Percentiles rank a stretch among this genome's conserved stretches.
Evolutionary conservation across 2,329 filamentous ascomycete species (phyloP).

Genomic region (Incumbomyces delicatus): DNA sequence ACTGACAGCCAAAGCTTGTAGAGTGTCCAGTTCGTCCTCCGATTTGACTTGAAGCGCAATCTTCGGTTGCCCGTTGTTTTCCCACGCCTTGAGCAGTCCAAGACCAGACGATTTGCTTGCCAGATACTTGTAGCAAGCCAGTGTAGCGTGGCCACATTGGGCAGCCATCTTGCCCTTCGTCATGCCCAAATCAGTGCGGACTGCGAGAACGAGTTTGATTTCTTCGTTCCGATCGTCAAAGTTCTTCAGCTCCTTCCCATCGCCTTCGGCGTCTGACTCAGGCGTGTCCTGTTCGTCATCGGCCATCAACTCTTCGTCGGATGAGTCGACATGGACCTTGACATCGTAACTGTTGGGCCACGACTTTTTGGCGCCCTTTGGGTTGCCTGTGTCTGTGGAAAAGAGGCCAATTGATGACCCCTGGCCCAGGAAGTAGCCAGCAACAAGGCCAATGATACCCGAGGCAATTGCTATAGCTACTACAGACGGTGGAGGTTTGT

Average conservation of each 20-base stretch:
- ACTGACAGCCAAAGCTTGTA: conserved; percentile 71
- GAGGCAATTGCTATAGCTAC: conserved; percentile 18
- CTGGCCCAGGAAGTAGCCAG: conserved; percentile 64
- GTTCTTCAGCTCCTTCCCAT: conserved; percentile 36
- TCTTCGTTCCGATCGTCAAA: conserved; percentile 57
- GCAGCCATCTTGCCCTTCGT: conserved; percentile 98
- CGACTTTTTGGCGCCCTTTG: conserved; percentile 28
- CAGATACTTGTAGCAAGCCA: conserved; percentile 90
- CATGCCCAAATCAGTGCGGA: conserved; percentile 92
- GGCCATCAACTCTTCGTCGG: conserved; percentile 27
- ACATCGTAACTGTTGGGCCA: conserved; percentile 48
- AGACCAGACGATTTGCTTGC: conserved; percentile 44
- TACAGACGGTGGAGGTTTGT: conserved; percentile 18
- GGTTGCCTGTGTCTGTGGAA: conserved; percentile 21
- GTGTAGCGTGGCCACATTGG: conserved; percentile 89
- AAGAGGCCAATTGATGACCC: conserved; percentile 64
- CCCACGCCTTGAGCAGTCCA: conserved; percentile 71
- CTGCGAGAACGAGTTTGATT: conserved; percentile 87
- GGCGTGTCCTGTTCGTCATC: conserved; percentile 43
- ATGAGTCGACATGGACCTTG: conserved; percentile 34
- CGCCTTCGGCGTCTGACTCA: conserved; percentile 60
- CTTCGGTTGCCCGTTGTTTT: conserved; percentile 78
- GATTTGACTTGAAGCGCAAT: conserved; percentile 82
- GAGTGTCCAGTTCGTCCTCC: conserved; percentile 66
- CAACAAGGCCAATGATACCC: conserved; percentile 50